Base-by-base conservation (phyloP, 2,329 filamentous ascomycete genomes). In the Pestalotiopsis sp. region DNA sequence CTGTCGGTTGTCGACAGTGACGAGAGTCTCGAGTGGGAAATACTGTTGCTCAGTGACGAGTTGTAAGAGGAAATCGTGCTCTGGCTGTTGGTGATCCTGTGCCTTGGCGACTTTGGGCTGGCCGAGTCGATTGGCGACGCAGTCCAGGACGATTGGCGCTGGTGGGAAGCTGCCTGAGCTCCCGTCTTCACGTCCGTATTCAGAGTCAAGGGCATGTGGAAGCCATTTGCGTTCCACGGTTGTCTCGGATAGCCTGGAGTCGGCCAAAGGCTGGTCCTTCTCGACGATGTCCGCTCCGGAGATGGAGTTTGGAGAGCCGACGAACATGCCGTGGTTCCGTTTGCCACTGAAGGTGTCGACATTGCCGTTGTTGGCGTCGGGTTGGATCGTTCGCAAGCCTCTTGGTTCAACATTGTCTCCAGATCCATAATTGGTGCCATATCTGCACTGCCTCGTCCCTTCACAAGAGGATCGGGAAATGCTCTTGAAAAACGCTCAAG, bases 161-260 rank as follows among this genome's bases (percentile, higher is more conserved):
- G 31, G 6, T 36, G 31, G 31, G 31, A 64, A 59, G 68, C 67
- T 59, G 67, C 71, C 68, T 75, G 76, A 31, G 75, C 72, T 52
- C 75, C 71, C 27, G 36, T 31, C 69, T 81, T 83, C 31, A 36
- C 31, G 31, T 36, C 31, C 23, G 77, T 76, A 61, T 84, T 81
- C 66, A 81, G 70, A 13, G 80, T 78, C 58, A 82, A 75, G 4
- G 84, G 82, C 25, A 87, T 77, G 27, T 82, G 83, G 70, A 85
- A 87, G 57, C 84, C 85, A 41, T 81, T 82, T 20, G 82, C 85
- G 69, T 85, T 83, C 86, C 86, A 88, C 65, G 85, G 85, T 52
- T 79, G 86, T 67, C 85, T 82, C 69, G 75, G 81, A 64, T 79
- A 73, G 69, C 70, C 76, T 5, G 76, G 70, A 25, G 76, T 68